These are phyloP conservation scores for Litsea cubeba DNA, from an alignment of 164 flowering plant genomes.

Conservation along the genomic window DNA sequence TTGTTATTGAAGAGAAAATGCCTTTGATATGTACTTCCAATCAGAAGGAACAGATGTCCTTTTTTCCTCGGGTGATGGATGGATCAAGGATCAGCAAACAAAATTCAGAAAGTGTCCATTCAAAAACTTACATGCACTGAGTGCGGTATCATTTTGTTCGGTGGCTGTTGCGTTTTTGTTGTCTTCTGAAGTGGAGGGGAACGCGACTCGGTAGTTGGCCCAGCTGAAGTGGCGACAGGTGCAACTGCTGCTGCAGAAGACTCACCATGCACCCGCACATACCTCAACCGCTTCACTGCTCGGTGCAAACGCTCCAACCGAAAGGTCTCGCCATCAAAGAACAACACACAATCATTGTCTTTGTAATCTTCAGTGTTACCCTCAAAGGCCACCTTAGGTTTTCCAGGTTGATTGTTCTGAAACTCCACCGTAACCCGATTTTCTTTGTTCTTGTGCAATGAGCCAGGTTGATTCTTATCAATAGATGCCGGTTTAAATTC, in stretches of 20 bases:
- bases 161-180: slow-evolving; percentile 28
- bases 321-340: slow-evolving; percentile 76
- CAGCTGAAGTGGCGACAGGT: slow-evolving; percentile 19
- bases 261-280: slow-evolving; percentile 60
- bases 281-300: slow-evolving; percentile 83
- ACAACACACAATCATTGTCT: slow-evolving; percentile 82
- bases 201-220: slow-evolving; percentile 29
- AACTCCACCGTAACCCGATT: slow-evolving; percentile 79
- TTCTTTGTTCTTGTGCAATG: slow-evolving; percentile 70
- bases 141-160: slow-evolving; percentile 25
- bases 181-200: slow-evolving; percentile 49
- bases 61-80: neutral
- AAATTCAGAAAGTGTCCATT: neutral
- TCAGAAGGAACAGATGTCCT: neutral
- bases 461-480: slow-evolving; percentile 74
- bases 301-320: slow-evolving; percentile 81
- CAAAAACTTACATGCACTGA: slow-evolving; percentile 38
- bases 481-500: slow-evolving; percentile 90
- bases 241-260: slow-evolving; percentile 33
- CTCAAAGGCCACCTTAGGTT: slow-evolving; percentile 70
- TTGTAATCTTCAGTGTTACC: slow-evolving; percentile 83
- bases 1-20: neutral
- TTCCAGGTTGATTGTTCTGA: slow-evolving; percentile 73
- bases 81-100: neutral
- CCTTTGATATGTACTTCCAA: neutral